Percentiles rank a stretch among this genome's conserved stretches.
These are phyloP conservation scores for Pestalotiopsis sp. DNA, from an alignment of 2,329 filamentous ascomycete species.

Conservation along the genomic window DNA sequence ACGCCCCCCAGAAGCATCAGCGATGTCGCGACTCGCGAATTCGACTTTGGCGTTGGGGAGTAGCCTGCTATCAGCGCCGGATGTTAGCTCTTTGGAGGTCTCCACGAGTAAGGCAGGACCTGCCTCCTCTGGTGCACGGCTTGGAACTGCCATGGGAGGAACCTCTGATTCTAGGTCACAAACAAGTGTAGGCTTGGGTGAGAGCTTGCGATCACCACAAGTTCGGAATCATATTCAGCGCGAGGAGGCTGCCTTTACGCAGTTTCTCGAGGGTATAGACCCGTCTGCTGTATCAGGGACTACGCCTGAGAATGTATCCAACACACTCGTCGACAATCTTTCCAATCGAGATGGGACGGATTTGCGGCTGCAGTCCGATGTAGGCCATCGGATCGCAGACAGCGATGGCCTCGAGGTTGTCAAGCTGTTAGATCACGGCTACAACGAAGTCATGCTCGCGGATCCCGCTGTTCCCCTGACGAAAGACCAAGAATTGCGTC, in stretches of 20 bases:
- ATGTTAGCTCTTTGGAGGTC: conserved; percentile 10
- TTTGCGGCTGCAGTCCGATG: neutral
- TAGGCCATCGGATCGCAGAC: neutral
- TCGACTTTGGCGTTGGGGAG: conserved; percentile 24
- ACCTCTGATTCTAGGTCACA: neutral
- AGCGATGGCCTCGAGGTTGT: conserved; percentile 26
- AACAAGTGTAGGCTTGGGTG: conserved; percentile 1
- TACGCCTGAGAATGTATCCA: neutral
- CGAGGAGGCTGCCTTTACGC: conserved; percentile 39
- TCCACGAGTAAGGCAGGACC: conserved; percentile 2
- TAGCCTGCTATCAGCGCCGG: conserved; percentile 26
- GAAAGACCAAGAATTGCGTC: conserved; percentile 20
- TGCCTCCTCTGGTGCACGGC: neutral
- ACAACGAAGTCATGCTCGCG: conserved; percentile 23
- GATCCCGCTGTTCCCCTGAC: conserved; percentile 21
- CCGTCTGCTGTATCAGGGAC: conserved; percentile 16
- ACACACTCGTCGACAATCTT: neutral
- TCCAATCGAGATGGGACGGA: neutral
- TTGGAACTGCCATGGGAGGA: conserved; percentile 13
- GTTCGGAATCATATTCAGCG: conserved; percentile 29
- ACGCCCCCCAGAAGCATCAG: conserved; percentile 13
- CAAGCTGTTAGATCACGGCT: conserved; percentile 25
- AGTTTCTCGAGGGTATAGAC: conserved; percentile 35
- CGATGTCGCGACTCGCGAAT: conserved; percentile 23
- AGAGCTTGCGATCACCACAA: conserved; percentile 31